phyloP scores from a whole-genome alignment of 768 basidiomycete species.

The Hemileccinum impolitum region DNA sequence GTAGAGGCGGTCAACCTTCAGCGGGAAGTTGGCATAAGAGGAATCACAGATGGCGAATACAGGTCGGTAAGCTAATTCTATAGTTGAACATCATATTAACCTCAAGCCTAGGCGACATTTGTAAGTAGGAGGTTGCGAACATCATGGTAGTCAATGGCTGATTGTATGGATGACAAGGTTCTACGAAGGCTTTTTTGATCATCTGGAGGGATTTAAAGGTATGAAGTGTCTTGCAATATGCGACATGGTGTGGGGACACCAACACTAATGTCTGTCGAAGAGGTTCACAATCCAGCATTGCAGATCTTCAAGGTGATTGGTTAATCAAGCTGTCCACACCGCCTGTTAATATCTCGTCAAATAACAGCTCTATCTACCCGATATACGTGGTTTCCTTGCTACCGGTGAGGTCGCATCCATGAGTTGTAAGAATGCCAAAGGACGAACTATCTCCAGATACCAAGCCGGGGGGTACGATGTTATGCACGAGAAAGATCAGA shows the following conservation, averaged over 20 bases:
- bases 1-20: conserved; percentile 35
- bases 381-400: conserved; percentile 19
- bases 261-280: conserved; percentile 11
- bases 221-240: not conserved
- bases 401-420: conserved; percentile 11
- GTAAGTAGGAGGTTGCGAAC: conserved; percentile 3
- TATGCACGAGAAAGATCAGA: conserved; percentile 58
- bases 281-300: conserved; percentile 21
- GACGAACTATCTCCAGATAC: conserved; percentile 7
- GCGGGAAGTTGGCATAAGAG: conserved; percentile 39
- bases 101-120: conserved; percentile 20
- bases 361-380: conserved; percentile 24
- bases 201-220: conserved; percentile 27
- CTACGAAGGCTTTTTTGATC: conserved; percentile 28
- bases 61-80: conserved; percentile 24
- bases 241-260: too few species aligned
- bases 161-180: conserved; percentile 16
- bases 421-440: too few species aligned
- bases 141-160: not conserved
- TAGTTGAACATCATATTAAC: not conserved
- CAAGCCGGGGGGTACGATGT: conserved; percentile 17
- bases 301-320: conserved; percentile 24
- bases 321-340: too few species aligned
- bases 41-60: conserved; percentile 42
- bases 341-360: not conserved